These are phyloP conservation scores for Balansia obtecta DNA, from an alignment of 2,329 filamentous ascomycete species.

Conservation along the genomic window DNA sequence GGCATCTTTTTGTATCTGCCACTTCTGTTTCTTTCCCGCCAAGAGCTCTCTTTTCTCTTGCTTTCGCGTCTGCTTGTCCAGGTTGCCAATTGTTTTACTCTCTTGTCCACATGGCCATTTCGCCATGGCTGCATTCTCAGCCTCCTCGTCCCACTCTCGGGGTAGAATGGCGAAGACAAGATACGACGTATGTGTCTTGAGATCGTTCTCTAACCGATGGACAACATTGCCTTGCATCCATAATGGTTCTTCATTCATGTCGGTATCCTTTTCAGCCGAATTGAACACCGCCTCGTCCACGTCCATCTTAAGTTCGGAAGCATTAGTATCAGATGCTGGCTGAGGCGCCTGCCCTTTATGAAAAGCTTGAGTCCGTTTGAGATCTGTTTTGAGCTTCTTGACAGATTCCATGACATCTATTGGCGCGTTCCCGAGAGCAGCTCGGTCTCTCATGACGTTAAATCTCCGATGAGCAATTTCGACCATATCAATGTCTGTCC, in stretches of 20 bases:
- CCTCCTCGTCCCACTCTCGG: constrained; percentile 70
- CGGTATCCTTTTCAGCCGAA: constrained; percentile 5
- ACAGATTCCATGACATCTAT: constrained; percentile 72
- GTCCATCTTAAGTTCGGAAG: constrained; percentile 26
- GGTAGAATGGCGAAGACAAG: constrained; percentile 85
- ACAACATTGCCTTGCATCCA: constrained; percentile 69
- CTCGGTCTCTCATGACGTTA: constrained; percentile 69
- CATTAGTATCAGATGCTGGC: constrained; percentile 16
- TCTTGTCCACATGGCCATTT: constrained; percentile 51
- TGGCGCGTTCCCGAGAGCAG: constrained; percentile 61
- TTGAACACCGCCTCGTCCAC: constrained; percentile 17
- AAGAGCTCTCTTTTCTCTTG: constrained; percentile 43
- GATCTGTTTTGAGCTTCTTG: constrained; percentile 57
- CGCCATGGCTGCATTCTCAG: constrained; percentile 56
- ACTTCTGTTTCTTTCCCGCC: constrained; percentile 32
- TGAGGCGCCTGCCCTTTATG: constrained; percentile 30
- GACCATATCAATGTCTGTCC: constrained; percentile 89
- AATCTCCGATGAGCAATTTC: constrained; percentile 72
- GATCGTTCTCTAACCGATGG: constrained; percentile 71
- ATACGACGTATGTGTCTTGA: constrained; percentile 97
- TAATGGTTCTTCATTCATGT: constrained; percentile 29
- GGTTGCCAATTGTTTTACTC: constrained; percentile 36
- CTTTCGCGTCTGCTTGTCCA: constrained; percentile 42
- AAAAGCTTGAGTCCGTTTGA: constrained; percentile 54
- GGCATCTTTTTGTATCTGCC: constrained; percentile 13